A percentile compares a stretch with the other conserved stretches of the same genome.
Conservation (phyloP, 495 filamentous ascomycete genomes). For the Parathielavia hyrcaniae region DNA sequence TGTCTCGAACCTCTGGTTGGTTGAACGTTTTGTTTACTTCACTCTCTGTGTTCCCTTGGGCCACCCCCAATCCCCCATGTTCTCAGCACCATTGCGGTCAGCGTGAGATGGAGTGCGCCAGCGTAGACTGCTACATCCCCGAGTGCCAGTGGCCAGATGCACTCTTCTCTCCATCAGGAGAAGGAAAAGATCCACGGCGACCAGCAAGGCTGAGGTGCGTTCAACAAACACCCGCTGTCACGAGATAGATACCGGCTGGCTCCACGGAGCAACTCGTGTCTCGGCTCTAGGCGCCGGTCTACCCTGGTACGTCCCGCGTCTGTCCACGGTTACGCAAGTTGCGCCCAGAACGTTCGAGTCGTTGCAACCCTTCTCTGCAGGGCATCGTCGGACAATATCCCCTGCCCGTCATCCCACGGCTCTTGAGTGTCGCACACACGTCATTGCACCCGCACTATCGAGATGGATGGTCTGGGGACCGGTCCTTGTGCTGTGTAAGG, state of each 20-base stretch:
- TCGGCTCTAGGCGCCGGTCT: constrained; percentile 7
- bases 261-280: background rate
- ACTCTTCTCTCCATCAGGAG: background rate
- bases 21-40: constrained; percentile 7
- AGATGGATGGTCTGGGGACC: constrained; percentile 9
- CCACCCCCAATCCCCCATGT: background rate
- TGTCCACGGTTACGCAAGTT: constrained; percentile 4
- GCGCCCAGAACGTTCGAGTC: constrained; percentile 3
- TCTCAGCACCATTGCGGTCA: background rate
- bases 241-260: background rate
- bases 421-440: constrained; percentile 7
- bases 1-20: constrained; percentile 1
- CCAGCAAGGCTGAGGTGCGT: background rate
- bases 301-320: background rate
- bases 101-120: background rate
- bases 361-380: constrained; percentile 5
- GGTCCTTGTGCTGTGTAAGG: background rate
- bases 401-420: background rate
- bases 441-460: constrained; percentile 9
- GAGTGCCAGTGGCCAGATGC: background rate
- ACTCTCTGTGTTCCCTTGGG: background rate
- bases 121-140: background rate
- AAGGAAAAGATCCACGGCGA: background rate
- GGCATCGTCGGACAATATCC: constrained; percentile 7
- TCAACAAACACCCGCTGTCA: background rate